Evolutionary conservation across 208 protist genomes (phyloP).

Genomic region (Crithidia thermophila): DNA sequence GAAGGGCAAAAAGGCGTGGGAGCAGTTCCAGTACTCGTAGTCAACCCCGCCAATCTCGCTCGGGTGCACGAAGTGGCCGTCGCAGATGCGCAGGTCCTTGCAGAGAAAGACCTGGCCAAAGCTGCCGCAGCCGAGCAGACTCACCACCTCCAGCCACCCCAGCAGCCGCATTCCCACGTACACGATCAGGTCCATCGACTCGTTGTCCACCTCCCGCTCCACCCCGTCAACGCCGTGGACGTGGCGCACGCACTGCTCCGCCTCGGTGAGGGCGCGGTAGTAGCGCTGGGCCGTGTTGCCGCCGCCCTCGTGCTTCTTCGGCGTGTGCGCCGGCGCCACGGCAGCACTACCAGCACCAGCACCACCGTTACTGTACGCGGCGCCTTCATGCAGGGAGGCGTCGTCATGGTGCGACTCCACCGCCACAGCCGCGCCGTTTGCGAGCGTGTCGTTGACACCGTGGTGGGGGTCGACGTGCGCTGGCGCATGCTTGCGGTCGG

Average conservation of each 20-base stretch:
- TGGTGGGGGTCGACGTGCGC: no score
- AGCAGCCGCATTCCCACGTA: conserved; percentile 83
- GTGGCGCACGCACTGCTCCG: conserved; percentile 50
- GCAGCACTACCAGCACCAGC: no score
- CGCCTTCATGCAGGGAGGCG: no score
- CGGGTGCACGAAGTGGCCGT: conserved; percentile 73
- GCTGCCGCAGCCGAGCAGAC: conserved; percentile 74
- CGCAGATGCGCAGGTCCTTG: conserved; percentile 77
- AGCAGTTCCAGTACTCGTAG: conserved; percentile 88
- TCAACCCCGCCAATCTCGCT: conserved; percentile 71
- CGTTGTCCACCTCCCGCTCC: conserved; percentile 78
- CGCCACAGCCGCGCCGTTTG: not conserved
- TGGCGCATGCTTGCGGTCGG: not conserved
- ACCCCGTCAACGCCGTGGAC: conserved; percentile 71
- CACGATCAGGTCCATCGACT: conserved; percentile 72
- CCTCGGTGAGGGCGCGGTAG: conserved; percentile 50
- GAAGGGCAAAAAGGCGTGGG: conserved; percentile 75
- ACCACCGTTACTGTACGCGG: no score
- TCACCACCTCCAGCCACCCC: conserved; percentile 85
- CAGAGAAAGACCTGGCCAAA: conserved; percentile 90
- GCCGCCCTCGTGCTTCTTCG: not conserved
- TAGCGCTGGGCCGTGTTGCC: conserved; percentile 15
- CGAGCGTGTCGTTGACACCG: no score
- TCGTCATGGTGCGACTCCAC: no score
- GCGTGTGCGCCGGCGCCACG: not conserved